Base-by-base conservation (phyloP, 139 green algal species). In the Edaphochlamys debaryana region DNA sequence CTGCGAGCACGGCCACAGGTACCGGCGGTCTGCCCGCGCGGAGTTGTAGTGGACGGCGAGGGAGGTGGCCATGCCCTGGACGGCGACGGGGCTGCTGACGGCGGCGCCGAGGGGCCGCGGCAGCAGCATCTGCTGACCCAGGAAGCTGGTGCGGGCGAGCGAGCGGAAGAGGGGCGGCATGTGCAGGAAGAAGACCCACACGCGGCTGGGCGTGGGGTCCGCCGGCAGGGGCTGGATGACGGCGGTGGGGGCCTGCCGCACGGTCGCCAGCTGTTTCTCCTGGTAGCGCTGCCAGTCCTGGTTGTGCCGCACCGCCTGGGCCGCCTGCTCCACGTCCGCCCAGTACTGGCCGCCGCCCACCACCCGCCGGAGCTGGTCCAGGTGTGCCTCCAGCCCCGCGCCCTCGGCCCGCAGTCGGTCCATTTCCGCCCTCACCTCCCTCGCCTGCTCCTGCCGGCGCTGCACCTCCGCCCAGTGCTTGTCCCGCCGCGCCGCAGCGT, bases 131-230 rank as follows among this genome's bases (percentile, higher is more conserved):
- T 92, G 85, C 86, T 92, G 85, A 1, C 86, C 90, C 40, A 92
- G 69, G 86, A 91, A 91, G 54, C 52, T 85, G 36, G 45, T 27
- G 4, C 86, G 67, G 11, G 85, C 85, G 52, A 93, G 86, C 36
- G 76, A 37, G 19, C 86, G 73, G 52, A 93, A 67, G 52, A 87
- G 38, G 0, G 80, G 67, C 20, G 86, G 88, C 88, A 90, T 93
- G 78, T 91, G 69, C 50, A 92, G 74, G 76, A 91, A 91, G 77
- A 92, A 92, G 5, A 93, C 72, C 90, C 88, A 91, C 34, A n/a
- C 1, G 19, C 1, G 50, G 13, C 50, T 22, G 20, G 37, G 7
- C 66, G 66, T 27, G 25, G 69, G 5, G 87, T 87, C 41, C 90
- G 81, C 72, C 90, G 86, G 90, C 42, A 93, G 75, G 3, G 87